Percentiles rank a stretch among this genome's conserved stretches.
Evolutionary conservation across 352 stramenopile genomes (phyloP).

Genomic region (Phytophthora europaea): DNA sequence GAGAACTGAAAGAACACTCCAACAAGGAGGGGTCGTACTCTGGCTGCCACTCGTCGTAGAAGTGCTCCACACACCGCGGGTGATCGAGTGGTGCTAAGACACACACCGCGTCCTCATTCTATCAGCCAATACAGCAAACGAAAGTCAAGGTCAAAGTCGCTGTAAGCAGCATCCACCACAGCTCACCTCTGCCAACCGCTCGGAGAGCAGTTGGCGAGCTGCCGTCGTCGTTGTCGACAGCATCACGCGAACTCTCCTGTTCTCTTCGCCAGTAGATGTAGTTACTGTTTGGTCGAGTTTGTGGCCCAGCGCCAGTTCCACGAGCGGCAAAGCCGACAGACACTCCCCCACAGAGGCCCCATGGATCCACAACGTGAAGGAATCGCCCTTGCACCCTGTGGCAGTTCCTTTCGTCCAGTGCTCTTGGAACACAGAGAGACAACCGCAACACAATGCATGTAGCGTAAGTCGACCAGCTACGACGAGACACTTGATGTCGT

Average conservation of each 20-base stretch:
- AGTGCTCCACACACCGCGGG: slow-evolving; percentile 55
- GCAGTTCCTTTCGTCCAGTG: slow-evolving; percentile 27
- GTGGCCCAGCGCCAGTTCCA: slow-evolving; percentile 56
- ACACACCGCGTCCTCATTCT: slow-evolving; percentile 43
- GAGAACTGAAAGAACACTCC: not conserved
- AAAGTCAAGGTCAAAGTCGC: not conserved
- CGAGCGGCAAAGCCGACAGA: slow-evolving; percentile 69
- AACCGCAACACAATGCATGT: not conserved
- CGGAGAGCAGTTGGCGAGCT: slow-evolving; percentile 54
- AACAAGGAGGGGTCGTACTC: slow-evolving; percentile 40
- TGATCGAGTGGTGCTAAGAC: slow-evolving; percentile 80
- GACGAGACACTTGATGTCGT: not conserved
- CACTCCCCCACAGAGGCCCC: slow-evolving; percentile 81
- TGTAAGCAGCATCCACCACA: not conserved
- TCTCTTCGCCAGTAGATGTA: slow-evolving; percentile 9
- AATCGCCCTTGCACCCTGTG: not conserved
- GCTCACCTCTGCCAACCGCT: slow-evolving; percentile 30
- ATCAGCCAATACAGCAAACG: slow-evolving; percentile 1
- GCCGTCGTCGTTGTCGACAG: slow-evolving; percentile 77
- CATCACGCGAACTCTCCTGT: slow-evolving; percentile 54
- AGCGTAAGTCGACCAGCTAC: not conserved
- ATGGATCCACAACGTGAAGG: slow-evolving; percentile 78
- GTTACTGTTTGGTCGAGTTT: slow-evolving; percentile 13
- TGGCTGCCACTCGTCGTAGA: slow-evolving; percentile 72
- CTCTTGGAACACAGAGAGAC: not conserved